A percentile compares a stretch with the other conserved stretches of the same genome.
These are phyloP conservation scores for Backusella circina DNA, from an alignment of 192 early-diverging fungal species.

Conservation along the genomic window DNA sequence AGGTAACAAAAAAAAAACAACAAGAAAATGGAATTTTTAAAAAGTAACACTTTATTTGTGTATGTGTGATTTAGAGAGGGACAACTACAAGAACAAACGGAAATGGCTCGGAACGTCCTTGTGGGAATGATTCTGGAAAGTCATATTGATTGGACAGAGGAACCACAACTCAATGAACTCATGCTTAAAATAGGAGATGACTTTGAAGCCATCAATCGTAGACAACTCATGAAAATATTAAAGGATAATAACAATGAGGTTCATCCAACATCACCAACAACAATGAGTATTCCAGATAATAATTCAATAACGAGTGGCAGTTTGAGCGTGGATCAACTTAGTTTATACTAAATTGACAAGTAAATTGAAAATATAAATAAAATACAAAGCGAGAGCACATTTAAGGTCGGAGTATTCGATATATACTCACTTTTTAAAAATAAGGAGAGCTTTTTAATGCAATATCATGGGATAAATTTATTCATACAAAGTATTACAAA, in stretches of 20 bases:
- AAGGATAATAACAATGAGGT: neutral
- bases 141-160: slow-evolving; percentile 39
- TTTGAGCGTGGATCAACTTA: neutral
- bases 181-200: slow-evolving; percentile 33
- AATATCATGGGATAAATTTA: neutral
- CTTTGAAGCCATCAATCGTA: neutral
- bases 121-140: slow-evolving; percentile 37
- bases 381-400: too few relatives aligned
- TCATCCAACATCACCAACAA: neutral
- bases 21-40: neutral
- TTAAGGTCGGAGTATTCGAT: too few relatives aligned
- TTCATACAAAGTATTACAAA: neutral
- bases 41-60: neutral
- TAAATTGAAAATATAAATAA: neutral
- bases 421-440: too few relatives aligned
- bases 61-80: neutral
- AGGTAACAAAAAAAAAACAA: neutral
- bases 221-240: neutral
- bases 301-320: neutral
- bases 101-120: neutral
- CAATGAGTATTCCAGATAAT: neutral
- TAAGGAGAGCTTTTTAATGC: neutral
- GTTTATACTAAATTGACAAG: neutral
- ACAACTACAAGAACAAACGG: neutral
- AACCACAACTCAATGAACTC: slow-evolving; percentile 31